These are phyloP conservation scores for Metschnikowia noctiluminum DNA, from an alignment of 805 yeast species.

Conservation along the genomic window DNA sequence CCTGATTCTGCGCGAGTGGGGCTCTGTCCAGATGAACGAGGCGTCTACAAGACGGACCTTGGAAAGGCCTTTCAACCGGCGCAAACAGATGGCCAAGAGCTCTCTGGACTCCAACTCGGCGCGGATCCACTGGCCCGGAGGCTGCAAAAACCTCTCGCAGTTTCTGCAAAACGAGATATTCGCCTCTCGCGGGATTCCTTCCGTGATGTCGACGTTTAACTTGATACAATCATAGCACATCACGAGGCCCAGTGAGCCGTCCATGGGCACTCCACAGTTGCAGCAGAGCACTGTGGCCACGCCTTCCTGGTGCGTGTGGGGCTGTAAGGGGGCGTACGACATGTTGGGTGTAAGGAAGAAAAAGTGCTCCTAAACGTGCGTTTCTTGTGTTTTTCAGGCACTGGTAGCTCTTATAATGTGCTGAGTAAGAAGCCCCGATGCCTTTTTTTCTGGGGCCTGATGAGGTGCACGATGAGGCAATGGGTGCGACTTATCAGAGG, in stretches of 20 bases:
- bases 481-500: too few relatives aligned
- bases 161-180: conserved; percentile 92
- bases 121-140: conserved; percentile 89
- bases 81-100: conserved; percentile 81
- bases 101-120: conserved; percentile 93
- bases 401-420: neutral
- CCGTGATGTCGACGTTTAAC: conserved; percentile 88
- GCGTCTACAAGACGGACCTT: conserved; percentile 91
- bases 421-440: neutral
- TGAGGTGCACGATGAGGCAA: too few relatives aligned
- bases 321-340: conserved; percentile 19
- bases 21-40: conserved; percentile 97
- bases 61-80: conserved; percentile 81
- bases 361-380: neutral
- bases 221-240: conserved; percentile 98
- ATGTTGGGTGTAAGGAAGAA: conserved; percentile 2
- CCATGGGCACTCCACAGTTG: conserved; percentile 98
- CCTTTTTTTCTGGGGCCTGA: too few relatives aligned
- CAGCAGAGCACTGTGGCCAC: conserved; percentile 92
- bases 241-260: conserved; percentile 87
- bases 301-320: conserved; percentile 13
- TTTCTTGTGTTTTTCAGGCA: neutral
- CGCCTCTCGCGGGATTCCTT: conserved; percentile 89
- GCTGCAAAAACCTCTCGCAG: conserved; percentile 94
- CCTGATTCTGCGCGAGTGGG: conserved; percentile 93